Percentiles rank a stretch among this genome's conserved stretches.
Conservation (phyloP, 768 basidiomycete species). For the Mycena alexandri region DNA sequence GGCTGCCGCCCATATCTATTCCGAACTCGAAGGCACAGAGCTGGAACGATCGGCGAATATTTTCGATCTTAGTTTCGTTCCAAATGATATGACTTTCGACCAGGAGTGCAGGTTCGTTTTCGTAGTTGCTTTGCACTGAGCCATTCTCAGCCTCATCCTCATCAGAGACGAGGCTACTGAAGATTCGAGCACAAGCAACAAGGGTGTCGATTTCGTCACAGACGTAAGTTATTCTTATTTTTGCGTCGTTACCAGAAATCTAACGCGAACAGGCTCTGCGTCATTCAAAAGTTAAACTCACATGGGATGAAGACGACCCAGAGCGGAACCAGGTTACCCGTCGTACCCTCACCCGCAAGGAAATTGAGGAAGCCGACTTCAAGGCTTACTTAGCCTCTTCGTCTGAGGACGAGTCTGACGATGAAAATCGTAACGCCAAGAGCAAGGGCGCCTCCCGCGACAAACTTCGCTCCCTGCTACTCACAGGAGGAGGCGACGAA, state of each 20-base stretch:
- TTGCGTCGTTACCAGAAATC: neutral
- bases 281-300: conserved; percentile 97
- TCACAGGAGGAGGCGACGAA: conserved; percentile 73
- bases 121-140: neutral
- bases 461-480: conserved; percentile 80
- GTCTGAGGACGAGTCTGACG: conserved; percentile 70
- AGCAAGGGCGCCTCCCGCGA: conserved; percentile 67
- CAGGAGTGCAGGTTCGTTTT: conserved; percentile 73
- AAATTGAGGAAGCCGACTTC: conserved; percentile 94
- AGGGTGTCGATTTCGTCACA: conserved; percentile 90
- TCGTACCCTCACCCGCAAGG: conserved; percentile 80
- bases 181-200: conserved; percentile 70
- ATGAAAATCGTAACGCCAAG: conserved; percentile 42
- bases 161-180: conserved; percentile 87
- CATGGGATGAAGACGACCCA: conserved; percentile 98
- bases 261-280: conserved; percentile 79
- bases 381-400: conserved; percentile 80
- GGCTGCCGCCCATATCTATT: conserved; percentile 83
- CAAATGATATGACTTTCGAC: conserved; percentile 89
- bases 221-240: conserved; percentile 71
- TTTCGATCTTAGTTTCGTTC: conserved; percentile 94
- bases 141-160: conserved; percentile 1
- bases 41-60: conserved; percentile 97
- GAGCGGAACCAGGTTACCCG: conserved; percentile 86
- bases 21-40: conserved; percentile 94